A percentile compares a stretch with the other conserved stretches of the same genome.
Conservation (phyloP, 441 rosid species). For the Eruca vesicaria region DNA sequence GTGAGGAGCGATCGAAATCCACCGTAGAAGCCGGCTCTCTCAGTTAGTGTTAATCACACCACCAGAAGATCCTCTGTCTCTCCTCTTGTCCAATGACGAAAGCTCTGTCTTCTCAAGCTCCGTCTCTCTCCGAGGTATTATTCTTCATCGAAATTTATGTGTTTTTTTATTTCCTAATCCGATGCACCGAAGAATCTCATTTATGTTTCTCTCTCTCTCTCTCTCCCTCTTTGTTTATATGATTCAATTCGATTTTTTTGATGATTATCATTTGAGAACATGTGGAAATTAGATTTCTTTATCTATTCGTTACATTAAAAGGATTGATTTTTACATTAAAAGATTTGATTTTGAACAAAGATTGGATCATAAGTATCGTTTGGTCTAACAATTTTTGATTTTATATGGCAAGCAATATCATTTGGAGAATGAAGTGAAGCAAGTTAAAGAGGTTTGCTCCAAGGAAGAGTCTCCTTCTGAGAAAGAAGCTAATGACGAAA, state of each 20-base stretch:
- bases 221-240: too few species aligned
- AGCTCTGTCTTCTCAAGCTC: constrained; percentile 38
- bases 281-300: neutral
- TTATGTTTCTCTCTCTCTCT: neutral
- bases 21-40: too few species aligned
- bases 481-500: too few species aligned
- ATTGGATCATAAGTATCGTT: neutral
- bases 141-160: neutral
- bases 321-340: neutral
- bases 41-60: neutral
- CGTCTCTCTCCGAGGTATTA: constrained; percentile 65
- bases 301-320: neutral
- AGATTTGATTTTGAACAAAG: neutral
- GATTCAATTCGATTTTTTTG: neutral
- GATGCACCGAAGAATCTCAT: too few species aligned
- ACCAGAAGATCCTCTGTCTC: constrained; percentile 20
- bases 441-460: too few species aligned
- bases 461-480: too few species aligned
- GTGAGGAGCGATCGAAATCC: too few species aligned
- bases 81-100: constrained; percentile 60
- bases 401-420: constrained; percentile 61
- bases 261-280: neutral
- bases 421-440: constrained; percentile 64
- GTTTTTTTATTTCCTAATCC: too few species aligned
- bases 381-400: neutral